phyloP scores from a whole-genome alignment of 1,284 basidiomycete genomes.

The Lentinula novae-zelandiae region DNA sequence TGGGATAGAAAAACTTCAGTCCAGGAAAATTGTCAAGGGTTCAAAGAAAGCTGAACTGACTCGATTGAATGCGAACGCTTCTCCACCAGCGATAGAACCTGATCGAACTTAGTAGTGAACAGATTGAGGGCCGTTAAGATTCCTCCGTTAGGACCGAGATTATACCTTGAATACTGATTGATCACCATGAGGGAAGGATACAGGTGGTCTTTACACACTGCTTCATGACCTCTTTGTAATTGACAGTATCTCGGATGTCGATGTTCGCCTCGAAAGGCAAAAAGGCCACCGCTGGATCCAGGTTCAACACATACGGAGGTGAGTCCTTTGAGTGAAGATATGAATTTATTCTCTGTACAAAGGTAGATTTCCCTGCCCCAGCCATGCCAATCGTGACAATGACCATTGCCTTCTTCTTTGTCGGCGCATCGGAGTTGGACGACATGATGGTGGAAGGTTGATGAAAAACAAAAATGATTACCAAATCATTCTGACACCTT shows the following conservation, averaged over 20 bases:
- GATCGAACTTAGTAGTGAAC: slow-evolving; percentile 99
- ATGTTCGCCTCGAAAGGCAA: slow-evolving; percentile 95
- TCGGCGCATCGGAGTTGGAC: neutral
- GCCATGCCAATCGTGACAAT: slow-evolving; percentile 95
- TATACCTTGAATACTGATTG: slow-evolving; percentile 64
- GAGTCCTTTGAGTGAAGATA: slow-evolving; percentile 66
- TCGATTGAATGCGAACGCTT: slow-evolving; percentile 86
- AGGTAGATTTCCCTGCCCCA: slow-evolving; percentile 94
- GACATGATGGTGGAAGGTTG: neutral
- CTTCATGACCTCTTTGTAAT: slow-evolving; percentile 99
- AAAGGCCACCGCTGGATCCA: slow-evolving; percentile 92
- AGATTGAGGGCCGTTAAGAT: slow-evolving; percentile 96
- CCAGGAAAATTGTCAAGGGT: neutral
- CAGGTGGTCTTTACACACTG: slow-evolving; percentile 64
- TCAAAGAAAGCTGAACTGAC: slow-evolving; percentile 44
- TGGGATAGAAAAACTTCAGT: slow-evolving; percentile 27
- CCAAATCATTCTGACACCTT: neutral
- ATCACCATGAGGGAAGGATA: slow-evolving; percentile 19
- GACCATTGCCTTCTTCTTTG: slow-evolving; percentile 58
- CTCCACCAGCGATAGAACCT: slow-evolving; percentile 91
- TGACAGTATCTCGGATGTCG: slow-evolving; percentile 96
- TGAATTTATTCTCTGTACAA: slow-evolving; percentile 91
- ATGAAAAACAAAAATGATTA: neutral
- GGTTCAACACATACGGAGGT: slow-evolving; percentile 94
- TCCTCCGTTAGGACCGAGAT: slow-evolving; percentile 96